Percentiles rank a stretch among this genome's conserved stretches.
These are phyloP conservation scores for Wallacemonas sp. DNA, from an alignment of 208 protist genomes.

Conservation along the genomic window DNA sequence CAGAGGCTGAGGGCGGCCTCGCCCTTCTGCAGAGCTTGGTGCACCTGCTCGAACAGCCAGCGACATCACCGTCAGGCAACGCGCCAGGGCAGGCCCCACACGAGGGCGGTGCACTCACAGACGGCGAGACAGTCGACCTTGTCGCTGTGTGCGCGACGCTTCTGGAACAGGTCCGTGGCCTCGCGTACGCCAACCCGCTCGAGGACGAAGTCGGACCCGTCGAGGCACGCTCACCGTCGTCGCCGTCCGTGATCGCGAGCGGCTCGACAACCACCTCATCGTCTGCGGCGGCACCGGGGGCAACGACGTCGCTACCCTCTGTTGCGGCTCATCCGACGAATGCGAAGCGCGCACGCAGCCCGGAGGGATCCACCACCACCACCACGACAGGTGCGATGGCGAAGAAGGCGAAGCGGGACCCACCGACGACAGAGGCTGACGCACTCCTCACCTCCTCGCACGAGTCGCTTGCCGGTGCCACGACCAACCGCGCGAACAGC, in stretches of 20 bases:
- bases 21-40: conserved; percentile 5
- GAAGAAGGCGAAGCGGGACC: no score
- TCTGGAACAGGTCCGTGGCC: conserved; percentile 18
- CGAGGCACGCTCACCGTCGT: no score
- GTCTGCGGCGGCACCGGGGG: neutral
- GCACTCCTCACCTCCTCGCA: no score
- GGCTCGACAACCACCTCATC: neutral
- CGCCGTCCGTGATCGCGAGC: neutral
- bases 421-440: no score
- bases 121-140: conserved; percentile 17
- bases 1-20: neutral
- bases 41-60: conserved; percentile 2
- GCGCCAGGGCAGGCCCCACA: neutral
- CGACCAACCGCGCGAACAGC: no score
- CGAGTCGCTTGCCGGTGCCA: no score
- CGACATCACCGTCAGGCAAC: neutral
- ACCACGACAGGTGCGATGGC: neutral
- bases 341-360: neutral
- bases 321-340: neutral
- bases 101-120: neutral
- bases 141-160: conserved; percentile 32
- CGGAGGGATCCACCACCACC: no score
- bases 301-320: no score
- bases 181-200: conserved; percentile 29
- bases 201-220: no score